Base-by-base conservation (phyloP, 1,284 basidiomycete genomes). In the Athelia sp. region DNA sequence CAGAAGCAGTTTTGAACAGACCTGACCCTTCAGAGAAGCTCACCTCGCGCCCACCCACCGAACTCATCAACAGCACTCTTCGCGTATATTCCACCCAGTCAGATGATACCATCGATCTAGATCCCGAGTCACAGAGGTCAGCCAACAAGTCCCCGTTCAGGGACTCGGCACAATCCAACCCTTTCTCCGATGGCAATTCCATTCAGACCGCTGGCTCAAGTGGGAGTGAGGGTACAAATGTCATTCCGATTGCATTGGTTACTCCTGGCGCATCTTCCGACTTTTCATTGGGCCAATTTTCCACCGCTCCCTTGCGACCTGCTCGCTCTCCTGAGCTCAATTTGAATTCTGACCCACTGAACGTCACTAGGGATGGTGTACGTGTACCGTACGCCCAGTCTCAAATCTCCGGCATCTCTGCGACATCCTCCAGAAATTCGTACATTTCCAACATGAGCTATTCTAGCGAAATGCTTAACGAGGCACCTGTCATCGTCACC, bases 211-310 rank as follows among this genome's bases (percentile, higher is more conserved):
- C 73, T 1, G 36, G 36, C 8, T 79, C 78, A 15, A 81, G 82
- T 18, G 76, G 79, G 47, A 84, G 86, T 11, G 83, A 86, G 61
- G 78, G 78, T 35, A 87, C 88, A 14, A 90, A 91, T 59, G 88
- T 89, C 55, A 91, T 91, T 50, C 88, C 88, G 52, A 91, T 90
- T 55, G 87, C 87, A 3, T 73, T 90, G 47, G 84, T 90, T 32
- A 69, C 84, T n/a, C 78, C 84, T 18, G 77, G 78, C 17, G 74
- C 76, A 9, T 63, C 66, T 32, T 59, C 58, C 17, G 50, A 50
- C 2, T 57, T 65, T 22, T 58, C 64, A 46, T 52, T 58, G 36
- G 65, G 48, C 56, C 59, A 54, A 65, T 58, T 35, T 35, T 56
- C 65, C 34, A 58, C 62, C 4, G 70, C 69, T 21, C 85, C 84